phyloP scores from a whole-genome alignment of 306 rosid species.

The Citrullus colocynthis region DNA sequence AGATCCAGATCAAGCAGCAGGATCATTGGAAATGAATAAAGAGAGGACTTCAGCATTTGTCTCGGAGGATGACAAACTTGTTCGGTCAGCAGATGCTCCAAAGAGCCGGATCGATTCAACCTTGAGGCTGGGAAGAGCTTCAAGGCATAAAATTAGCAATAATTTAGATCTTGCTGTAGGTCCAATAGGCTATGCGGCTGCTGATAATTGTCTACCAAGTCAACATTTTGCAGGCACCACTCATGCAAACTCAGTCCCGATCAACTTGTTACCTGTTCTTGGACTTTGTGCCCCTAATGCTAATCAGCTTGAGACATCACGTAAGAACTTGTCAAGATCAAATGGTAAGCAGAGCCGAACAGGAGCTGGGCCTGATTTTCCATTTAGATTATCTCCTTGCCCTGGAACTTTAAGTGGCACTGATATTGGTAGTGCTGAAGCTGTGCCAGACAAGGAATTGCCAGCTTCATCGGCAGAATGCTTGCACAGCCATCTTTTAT shows the following conservation, averaged over 20 bases:
- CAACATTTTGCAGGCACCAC: conserved; percentile 34
- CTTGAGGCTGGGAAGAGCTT: conserved; percentile 39
- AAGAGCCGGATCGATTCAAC: conserved; percentile 35
- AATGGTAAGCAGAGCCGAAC: conserved; percentile 46
- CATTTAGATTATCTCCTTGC: conserved; percentile 72
- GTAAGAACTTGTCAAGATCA: conserved; percentile 44
- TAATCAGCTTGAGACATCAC: conserved; percentile 47
- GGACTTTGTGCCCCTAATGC: conserved; percentile 95
- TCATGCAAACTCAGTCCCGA: conserved; percentile 28
- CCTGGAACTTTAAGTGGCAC: conserved; percentile 37
- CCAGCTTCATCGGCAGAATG: conserved; percentile 35
- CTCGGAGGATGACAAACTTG: conserved; percentile 42
- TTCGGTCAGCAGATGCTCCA: conserved; percentile 33
- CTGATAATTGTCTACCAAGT: conserved; percentile 49
- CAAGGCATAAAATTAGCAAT: conserved; percentile 36
- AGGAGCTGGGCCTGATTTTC: conserved; percentile 79
- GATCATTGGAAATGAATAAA: conserved; percentile 26
- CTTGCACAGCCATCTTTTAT: conserved; percentile 38
- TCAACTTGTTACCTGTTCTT: conserved; percentile 67
- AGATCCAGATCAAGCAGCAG: conserved; percentile 37
- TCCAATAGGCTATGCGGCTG: conserved; percentile 31
- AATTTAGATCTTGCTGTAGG: conserved; percentile 40
- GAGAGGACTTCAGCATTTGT: conserved; percentile 41
- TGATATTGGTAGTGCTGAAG: conserved; percentile 41
- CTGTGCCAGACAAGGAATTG: conserved; percentile 25